These are phyloP conservation scores for Kalaharituber pfeilii DNA, from an alignment of 2,329 filamentous ascomycete species.

Conservation along the genomic window DNA sequence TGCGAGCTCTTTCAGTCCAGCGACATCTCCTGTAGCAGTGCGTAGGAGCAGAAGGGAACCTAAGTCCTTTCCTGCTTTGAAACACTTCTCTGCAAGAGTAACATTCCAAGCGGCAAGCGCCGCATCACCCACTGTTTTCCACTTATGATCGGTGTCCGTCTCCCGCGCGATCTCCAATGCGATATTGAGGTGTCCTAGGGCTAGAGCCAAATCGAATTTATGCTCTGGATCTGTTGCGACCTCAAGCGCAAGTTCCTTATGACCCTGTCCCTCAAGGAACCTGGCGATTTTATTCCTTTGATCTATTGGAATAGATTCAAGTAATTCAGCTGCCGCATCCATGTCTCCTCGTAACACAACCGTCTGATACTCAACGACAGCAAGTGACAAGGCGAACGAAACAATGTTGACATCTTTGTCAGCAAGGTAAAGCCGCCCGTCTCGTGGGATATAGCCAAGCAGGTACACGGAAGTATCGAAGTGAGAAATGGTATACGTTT, in stretches of 20 bases:
- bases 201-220: slow-evolving; percentile 81
- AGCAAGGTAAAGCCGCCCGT: slow-evolving; percentile 84
- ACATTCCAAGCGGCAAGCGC: slow-evolving; percentile 78
- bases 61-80: slow-evolving; percentile 74
- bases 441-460: slow-evolving; percentile 83
- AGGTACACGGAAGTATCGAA: slow-evolving; percentile 93
- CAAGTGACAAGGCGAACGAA: slow-evolving; percentile 77
- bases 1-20: slow-evolving; percentile 55
- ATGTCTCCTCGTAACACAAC: slow-evolving; percentile 85
- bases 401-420: slow-evolving; percentile 91
- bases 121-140: slow-evolving; percentile 92
- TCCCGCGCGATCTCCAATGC: slow-evolving; percentile 68
- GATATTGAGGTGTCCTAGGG: slow-evolving; percentile 65
- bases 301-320: slow-evolving; percentile 68
- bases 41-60: slow-evolving; percentile 77
- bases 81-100: slow-evolving; percentile 77
- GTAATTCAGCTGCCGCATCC: slow-evolving; percentile 72
- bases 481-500: slow-evolving; percentile 93
- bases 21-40: slow-evolving; percentile 63
- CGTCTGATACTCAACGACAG: slow-evolving; percentile 92
- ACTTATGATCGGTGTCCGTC: slow-evolving; percentile 86
- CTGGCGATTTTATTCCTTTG: slow-evolving; percentile 97
- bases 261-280: slow-evolving; percentile 90
- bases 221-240: slow-evolving; percentile 91
- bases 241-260: slow-evolving; percentile 87